Evolutionary conservation across 306 rosid species (phyloP), one percentile per base, ranked within the genome.

Genomic region (Casuarina glauca): DNA sequence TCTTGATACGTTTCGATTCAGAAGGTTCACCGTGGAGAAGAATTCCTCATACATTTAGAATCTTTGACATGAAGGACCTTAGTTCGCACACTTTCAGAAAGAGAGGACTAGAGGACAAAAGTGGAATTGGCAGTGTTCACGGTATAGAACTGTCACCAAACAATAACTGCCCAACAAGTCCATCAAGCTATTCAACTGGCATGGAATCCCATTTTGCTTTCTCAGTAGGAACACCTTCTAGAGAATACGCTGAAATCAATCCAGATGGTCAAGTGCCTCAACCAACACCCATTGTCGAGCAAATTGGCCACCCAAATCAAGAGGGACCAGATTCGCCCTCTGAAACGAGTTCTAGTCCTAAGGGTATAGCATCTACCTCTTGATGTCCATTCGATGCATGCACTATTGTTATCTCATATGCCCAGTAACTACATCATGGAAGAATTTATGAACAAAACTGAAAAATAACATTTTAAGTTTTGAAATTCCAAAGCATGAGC

Each of bases 21-120:
- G 5, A 48, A 12, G 52, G 13, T 39, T 50, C 73, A 4, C 2
- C 64, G 11, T 10, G 62, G 51, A 63, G 53, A 76, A 76, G 42
- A 76, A 63, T 64, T 76, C 39, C 45, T 0, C 46, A 63, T 8
- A 36, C 76, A 32, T 66, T 79, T 10, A 73, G 16, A 44, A 39
- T 44, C 16, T 84, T 79, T 41, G 69, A 82, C 63, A 38, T 62
- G n/a, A 84, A 75, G 66, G 90, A 87, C 67, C 20, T 44, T 0
- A 84, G 53, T 71, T 84, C 81, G 0, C 79, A 72, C 26, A 68
- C 64, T 17, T 79, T 81, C 19, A 75, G 63, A 41, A 79, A 52
- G 39, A 76, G 11, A 26, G 6, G 41, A n/a, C 35, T n/a, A 2
- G 3, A 3, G 20, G n/a, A 76, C 13, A 6, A 10, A 49, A 20